These are phyloP conservation scores for Diplodia sapinea DNA, from an alignment of 2,329 filamentous ascomycete species.

Conservation along the genomic window DNA sequence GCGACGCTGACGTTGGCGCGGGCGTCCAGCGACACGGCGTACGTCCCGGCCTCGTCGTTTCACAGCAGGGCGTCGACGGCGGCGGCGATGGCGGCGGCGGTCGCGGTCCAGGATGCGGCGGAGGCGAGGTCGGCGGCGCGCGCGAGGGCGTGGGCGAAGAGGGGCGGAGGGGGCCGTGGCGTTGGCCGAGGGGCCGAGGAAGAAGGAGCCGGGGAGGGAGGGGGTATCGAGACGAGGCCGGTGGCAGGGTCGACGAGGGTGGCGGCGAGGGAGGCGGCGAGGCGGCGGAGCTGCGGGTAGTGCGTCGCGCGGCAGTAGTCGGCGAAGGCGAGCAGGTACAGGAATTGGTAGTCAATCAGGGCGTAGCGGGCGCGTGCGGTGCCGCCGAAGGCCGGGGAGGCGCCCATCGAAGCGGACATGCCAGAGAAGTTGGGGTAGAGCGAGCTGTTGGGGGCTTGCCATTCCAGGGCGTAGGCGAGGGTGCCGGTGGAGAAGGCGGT, in stretches of 20 bases:
- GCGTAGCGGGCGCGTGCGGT: constrained; percentile 26
- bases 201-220: constrained; percentile 32
- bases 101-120: constrained; percentile 37
- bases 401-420: constrained; percentile 32
- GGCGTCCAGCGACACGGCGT: constrained; percentile 39
- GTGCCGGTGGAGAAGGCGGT: constrained; percentile 47
- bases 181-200: constrained; percentile 40
- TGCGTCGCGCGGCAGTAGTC: constrained; percentile 39
- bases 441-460: constrained; percentile 33
- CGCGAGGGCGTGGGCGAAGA: constrained; percentile 39
- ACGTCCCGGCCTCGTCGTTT: constrained; percentile 42
- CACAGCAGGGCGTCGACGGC: constrained; percentile 45
- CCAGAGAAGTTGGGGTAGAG: constrained; percentile 33
- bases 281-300: constrained; percentile 40
- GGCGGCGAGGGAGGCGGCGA: constrained; percentile 36
- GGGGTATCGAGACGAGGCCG: constrained; percentile 35
- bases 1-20: constrained; percentile 39
- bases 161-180: constrained; percentile 39
- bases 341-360: constrained; percentile 43
- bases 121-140: constrained; percentile 40
- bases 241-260: constrained; percentile 36
- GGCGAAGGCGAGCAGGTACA: constrained; percentile 40
- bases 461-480: constrained; percentile 42
- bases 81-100: constrained; percentile 36
- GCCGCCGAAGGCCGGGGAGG: constrained; percentile 27